phyloP scores from a whole-genome alignment of 768 basidiomycete species.

The Bullera alba region DNA sequence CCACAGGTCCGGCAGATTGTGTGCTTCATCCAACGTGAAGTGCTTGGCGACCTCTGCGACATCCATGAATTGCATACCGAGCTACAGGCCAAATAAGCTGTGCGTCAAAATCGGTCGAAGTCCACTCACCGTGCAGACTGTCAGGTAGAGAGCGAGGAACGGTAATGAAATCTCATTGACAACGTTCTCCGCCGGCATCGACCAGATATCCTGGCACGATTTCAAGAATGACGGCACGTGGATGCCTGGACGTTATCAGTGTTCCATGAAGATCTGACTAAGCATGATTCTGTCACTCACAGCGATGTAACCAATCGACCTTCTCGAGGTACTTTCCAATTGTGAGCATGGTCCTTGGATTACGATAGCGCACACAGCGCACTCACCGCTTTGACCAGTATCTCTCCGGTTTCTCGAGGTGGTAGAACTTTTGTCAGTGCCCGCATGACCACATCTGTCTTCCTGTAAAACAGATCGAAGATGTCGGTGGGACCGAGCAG shows the following conservation, averaged over 20 bases:
- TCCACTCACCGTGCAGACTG: conserved; percentile 38
- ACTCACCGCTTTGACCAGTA: conserved; percentile 39
- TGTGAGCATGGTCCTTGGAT: not conserved
- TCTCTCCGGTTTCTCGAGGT: conserved; percentile 33
- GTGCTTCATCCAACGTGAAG: conserved; percentile 40
- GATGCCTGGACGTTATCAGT: conserved; percentile 22
- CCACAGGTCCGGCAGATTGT: conserved; percentile 38
- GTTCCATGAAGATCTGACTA: not conserved
- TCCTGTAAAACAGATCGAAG: conserved; percentile 39
- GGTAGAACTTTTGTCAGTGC: conserved; percentile 37
- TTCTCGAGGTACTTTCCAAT: conserved; percentile 36
- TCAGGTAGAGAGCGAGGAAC: conserved; percentile 42
- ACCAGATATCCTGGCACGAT: conserved; percentile 46
- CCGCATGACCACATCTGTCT: conserved; percentile 39
- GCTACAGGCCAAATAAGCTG: conserved; percentile 11
- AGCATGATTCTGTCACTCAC: conserved; percentile 18
- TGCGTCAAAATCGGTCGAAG: not conserved
- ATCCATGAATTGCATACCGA: conserved; percentile 46
- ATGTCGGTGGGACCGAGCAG: conserved; percentile 39
- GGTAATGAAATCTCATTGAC: conserved; percentile 41
- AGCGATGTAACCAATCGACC: conserved; percentile 46
- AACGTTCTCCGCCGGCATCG: conserved; percentile 31
- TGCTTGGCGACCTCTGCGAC: conserved; percentile 29
- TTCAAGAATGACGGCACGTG: conserved; percentile 45
- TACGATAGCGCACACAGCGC: not conserved